Evolutionary conservation across 768 basidiomycete genomes (phyloP).

Genomic region (Suillus fuscotomentosus): DNA sequence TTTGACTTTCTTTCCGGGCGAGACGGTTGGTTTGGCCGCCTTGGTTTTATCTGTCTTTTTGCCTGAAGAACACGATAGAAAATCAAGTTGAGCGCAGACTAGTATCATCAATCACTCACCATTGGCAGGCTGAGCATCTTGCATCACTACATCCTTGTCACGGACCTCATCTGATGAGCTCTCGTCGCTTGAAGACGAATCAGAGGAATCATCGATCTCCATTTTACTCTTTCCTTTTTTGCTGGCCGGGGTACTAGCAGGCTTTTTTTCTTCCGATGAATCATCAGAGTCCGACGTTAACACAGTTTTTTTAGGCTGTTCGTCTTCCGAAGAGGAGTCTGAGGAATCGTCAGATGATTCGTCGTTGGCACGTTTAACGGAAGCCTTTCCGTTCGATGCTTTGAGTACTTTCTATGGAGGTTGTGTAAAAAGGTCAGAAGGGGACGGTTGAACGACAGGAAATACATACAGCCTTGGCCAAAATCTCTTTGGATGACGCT

Average conservation of each 20-base stretch:
- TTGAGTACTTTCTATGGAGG: conserved; percentile 17
- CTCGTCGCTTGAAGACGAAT: conserved; percentile 12
- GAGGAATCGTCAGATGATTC: conserved; percentile 27
- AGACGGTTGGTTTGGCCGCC: conserved; percentile 27
- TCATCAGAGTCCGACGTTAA: conserved; percentile 21
- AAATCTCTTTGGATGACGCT: conserved; percentile 41
- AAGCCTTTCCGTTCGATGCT: conserved; percentile 18
- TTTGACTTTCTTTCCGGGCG: conserved; percentile 22
- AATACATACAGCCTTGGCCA: conserved; percentile 38
- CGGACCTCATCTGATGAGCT: conserved; percentile 20
- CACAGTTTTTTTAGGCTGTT: conserved; percentile 25
- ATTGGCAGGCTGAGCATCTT: background rate
- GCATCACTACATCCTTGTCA: conserved; percentile 15
- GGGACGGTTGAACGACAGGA: background rate
- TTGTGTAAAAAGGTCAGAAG: background rate
- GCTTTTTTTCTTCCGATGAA: conserved; percentile 24
- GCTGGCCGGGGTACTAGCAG: conserved; percentile 21
- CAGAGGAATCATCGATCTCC: conserved; percentile 11
- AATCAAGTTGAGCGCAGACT: background rate
- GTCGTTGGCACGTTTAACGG: conserved; percentile 19
- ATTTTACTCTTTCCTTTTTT: conserved; percentile 12
- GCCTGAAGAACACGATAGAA: conserved; percentile 33
- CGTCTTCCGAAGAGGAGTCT: conserved; percentile 34
- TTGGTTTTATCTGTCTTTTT: conserved; percentile 36
- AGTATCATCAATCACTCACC: background rate